Evolutionary conservation across 495 filamentous ascomycete species (phyloP).

Genomic region (Neurospora sp.): DNA sequence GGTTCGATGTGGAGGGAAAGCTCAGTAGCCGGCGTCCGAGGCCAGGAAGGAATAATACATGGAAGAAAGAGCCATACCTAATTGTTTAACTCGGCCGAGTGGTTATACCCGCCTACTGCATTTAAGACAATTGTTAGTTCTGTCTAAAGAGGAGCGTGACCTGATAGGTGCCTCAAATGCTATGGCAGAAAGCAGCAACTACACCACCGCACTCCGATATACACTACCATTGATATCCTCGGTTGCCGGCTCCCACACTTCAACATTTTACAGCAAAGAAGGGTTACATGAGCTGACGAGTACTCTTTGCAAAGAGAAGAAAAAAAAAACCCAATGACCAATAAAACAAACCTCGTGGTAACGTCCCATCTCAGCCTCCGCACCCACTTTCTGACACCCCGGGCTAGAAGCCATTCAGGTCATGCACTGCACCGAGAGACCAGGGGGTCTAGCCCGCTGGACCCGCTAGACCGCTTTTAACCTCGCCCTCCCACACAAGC

Average conservation of each 20-base stretch:
- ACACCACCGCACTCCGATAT: background rate
- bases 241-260: background rate
- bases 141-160: background rate
- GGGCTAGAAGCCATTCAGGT: background rate
- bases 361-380: background rate
- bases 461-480: background rate
- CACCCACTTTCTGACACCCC: background rate
- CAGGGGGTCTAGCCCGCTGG: background rate
- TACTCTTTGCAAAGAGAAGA: background rate
- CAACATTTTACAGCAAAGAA: background rate
- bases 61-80: background rate
- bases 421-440: background rate
- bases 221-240: background rate
- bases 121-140: background rate
- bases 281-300: background rate
- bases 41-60: background rate
- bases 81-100: background rate
- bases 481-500: background rate
- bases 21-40: background rate
- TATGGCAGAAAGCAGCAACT: background rate
- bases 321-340: background rate
- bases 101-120: background rate
- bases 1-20: background rate
- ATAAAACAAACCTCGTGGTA: background rate
- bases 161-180: background rate